Evolutionary conservation across 148 eudicot species (phyloP).

Genomic region (Dysphania ambrosioides): DNA sequence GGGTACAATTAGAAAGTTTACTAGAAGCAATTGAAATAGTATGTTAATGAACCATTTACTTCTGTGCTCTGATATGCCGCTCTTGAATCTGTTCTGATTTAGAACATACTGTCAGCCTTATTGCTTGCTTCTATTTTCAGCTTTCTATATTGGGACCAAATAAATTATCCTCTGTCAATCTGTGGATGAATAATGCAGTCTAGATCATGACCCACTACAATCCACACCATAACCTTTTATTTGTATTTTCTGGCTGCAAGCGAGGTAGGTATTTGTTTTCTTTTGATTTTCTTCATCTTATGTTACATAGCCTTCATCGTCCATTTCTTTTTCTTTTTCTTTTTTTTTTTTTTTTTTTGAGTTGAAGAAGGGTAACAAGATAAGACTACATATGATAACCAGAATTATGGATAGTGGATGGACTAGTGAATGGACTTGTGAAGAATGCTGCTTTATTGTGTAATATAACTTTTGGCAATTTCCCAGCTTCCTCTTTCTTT

Average conservation of each 20-base stretch:
- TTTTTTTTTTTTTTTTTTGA: too few relatives aligned
- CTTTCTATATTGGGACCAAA: constrained; percentile 60
- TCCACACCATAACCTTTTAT: constrained; percentile 89
- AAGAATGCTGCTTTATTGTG: not conserved
- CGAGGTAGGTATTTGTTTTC: constrained; percentile 43
- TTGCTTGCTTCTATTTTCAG: constrained; percentile 37
- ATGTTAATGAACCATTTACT: constrained; percentile 21
- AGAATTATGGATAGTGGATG: not conserved
- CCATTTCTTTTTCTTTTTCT: too few relatives aligned
- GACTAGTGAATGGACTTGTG: not conserved
- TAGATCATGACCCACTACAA: constrained; percentile 96
- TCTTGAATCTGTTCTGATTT: not conserved
- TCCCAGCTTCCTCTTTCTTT: not conserved
- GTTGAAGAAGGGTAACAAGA: not conserved
- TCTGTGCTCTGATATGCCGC: not conserved
- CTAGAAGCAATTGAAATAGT: constrained; percentile 68
- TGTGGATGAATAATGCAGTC: constrained; percentile 89
- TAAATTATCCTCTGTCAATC: constrained; percentile 58
- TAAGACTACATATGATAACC: not conserved
- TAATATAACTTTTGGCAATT: not conserved
- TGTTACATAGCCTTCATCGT: too few relatives aligned
- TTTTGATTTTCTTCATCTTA: not conserved
- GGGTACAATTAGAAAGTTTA: constrained; percentile 56
- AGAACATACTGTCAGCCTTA: not conserved
- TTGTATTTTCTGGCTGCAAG: constrained; percentile 76